Base-by-base conservation (phyloP, 352 stramenopile species). In the Phytophthora hybrid region DNA sequence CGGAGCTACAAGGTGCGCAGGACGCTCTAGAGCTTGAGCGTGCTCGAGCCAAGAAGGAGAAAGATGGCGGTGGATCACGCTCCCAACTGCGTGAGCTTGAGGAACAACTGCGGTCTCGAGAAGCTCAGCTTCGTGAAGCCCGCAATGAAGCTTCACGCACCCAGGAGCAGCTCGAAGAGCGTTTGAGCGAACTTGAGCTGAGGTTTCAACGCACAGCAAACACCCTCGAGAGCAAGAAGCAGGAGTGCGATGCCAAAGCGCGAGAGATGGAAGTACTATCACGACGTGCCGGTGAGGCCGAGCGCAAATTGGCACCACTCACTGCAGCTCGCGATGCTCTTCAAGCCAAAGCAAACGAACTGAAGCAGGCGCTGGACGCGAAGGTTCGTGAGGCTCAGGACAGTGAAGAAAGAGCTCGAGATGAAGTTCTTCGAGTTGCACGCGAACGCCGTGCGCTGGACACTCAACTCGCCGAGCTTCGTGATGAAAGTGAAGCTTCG, bases 381-480 rank as follows among this genome's bases (percentile, higher is more conserved):
- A 91, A 90, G 47, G 67, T 74, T 0, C 73, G 77, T 4, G 87
- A 93, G 46, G 57, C 47, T 0, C 81, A 91, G 32, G 85, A 92
- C 1, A 51, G 78, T 4, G 87, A 94, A 63, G 81, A 90, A 29
- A 69, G 69, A 34, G 70, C 71, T 26, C 81, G 84, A 11, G 83
- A 90, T 7, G 87, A 94, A n/a, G 23, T 84, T 23, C 63, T 74
- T 6, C 68, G 73, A 18, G 62, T 72, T 0, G 56, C 76, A 19
- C 90, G 89, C 16, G 87, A 93, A 21, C 91, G 90, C 56, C 77
- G 85, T 18, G 87, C 87, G 8, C 23, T 92, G 10, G 85, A 94
- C 51, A 71, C 77, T 13, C 67, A 82, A 32, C 74, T 86, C 10
- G 23, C 78, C 29, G 63, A 83, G 21, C 66, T 87, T 13, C 84